These are phyloP conservation scores for Colletotrichum falcatum DNA, from an alignment of 2,329 filamentous ascomycete genomes.

Conservation along the genomic window DNA sequence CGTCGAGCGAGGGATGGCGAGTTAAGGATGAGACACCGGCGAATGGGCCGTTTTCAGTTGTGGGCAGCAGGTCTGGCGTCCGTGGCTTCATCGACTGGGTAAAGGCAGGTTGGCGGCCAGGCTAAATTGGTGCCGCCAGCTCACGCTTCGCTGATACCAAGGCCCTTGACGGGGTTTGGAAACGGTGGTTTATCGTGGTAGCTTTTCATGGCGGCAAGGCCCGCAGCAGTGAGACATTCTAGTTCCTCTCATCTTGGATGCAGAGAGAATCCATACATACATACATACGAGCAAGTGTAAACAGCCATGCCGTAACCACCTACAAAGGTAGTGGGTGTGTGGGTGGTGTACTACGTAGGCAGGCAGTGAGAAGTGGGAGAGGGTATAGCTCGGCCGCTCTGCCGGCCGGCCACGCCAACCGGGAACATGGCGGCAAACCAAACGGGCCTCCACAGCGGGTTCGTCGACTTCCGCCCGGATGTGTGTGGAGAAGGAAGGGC, in stretches of 20 bases:
- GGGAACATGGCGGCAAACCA: conserved; percentile 34
- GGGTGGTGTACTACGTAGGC: too few species aligned
- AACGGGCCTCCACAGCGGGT: conserved; percentile 39
- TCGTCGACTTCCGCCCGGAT: conserved; percentile 31
- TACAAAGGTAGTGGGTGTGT: too few species aligned
- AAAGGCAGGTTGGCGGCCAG: not conserved
- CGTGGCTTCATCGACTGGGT: conserved; percentile 5
- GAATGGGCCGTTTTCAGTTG: not conserved
- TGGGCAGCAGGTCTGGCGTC: not conserved
- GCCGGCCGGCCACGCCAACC: conserved; percentile 27
- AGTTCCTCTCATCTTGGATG: conserved; percentile 17
- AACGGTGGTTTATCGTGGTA: not conserved
- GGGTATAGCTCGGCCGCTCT: conserved; percentile 33
- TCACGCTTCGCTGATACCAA: conserved; percentile 2
- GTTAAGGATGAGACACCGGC: conserved; percentile 16
- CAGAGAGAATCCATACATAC: not conserved
- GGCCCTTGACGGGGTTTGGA: conserved; percentile 11
- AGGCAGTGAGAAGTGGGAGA: conserved; percentile 21
- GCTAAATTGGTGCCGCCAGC: not conserved
- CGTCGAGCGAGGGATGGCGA: not conserved
- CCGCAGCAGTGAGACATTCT: conserved; percentile 31
- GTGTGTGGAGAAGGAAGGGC: conserved; percentile 21
- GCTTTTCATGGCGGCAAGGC: conserved; percentile 7
- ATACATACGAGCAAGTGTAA: too few species aligned
- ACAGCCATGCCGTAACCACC: not conserved